Evolutionary conservation across 352 stramenopile species (phyloP).

Genomic region (Albugo candida): DNA sequence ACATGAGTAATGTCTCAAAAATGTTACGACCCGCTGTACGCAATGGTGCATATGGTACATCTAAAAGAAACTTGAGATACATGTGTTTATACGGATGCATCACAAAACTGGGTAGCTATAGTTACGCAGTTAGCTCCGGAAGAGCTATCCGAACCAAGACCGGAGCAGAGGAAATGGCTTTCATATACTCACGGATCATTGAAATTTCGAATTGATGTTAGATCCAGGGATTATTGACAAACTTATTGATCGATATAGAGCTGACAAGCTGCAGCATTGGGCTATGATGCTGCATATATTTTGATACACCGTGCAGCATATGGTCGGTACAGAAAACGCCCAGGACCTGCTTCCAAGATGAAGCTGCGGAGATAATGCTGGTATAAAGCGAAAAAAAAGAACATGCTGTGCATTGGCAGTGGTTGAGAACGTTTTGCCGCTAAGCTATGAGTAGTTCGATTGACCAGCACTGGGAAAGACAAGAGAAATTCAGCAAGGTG

Average conservation of each 20-base stretch:
- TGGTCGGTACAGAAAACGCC: conserved; percentile 10
- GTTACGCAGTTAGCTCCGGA: conserved; percentile 6
- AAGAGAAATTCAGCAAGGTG: background rate
- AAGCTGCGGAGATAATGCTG: background rate
- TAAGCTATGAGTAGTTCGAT: conserved; percentile 2
- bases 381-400: too few species aligned
- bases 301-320: conserved; percentile 11
- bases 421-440: conserved; percentile 1
- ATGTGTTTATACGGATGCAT: conserved; percentile 12
- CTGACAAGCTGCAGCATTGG: conserved; percentile 15
- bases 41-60: conserved; percentile 9
- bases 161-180: conserved; percentile 8
- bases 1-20: conserved; percentile 3
- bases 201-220: conserved; percentile 12
- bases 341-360: conserved; percentile 16
- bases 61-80: conserved; percentile 2
- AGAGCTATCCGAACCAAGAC: background rate
- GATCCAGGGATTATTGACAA: conserved; percentile 3
- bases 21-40: conserved; percentile 1
- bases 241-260: conserved; percentile 8
- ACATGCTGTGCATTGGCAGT: background rate
- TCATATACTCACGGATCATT: conserved; percentile 11
- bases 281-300: conserved; percentile 7
- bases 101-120: conserved; percentile 8
- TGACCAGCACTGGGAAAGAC: conserved; percentile 8